Evolutionary conservation across 305 asterid species (phyloP), one percentile per base, ranked within the genome.

Genomic region (Fraxinus greggii): DNA sequence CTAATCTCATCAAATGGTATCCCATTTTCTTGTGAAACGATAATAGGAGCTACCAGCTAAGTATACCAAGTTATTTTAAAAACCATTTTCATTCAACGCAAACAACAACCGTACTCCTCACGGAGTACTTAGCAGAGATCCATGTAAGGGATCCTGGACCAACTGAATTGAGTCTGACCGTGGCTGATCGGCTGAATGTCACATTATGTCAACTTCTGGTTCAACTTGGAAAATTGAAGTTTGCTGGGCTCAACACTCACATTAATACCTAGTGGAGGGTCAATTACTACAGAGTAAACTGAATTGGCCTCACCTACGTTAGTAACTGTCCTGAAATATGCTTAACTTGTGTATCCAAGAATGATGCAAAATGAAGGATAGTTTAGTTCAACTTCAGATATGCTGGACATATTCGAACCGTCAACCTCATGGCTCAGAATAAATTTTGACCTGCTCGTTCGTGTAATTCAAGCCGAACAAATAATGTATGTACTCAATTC

Each of bases 1-100:
- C 95, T 94, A 13, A 31, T 5, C 0, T 42, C 77, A 9, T 92
- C 93, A 0, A 70, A 7, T 0, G 90, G 86, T 4, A 88, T 81
- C 0, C 80, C 85, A 1, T 77, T 8, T 2, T n/a, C n/a, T n/a
- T n/a, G n/a, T n/a, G n/a, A n/a, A n/a, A n/a, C n/a, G n/a, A n/a
- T n/a, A n/a, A n/a, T n/a, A n/a, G n/a, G n/a, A n/a, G n/a, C n/a
- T n/a, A n/a, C n/a, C n/a, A n/a, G n/a, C n/a, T n/a, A n/a, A n/a
- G n/a, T n/a, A n/a, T n/a, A n/a, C n/a, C n/a, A n/a, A n/a, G n/a
- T n/a, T n/a, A n/a, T n/a, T n/a, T n/a, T n/a, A n/a, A n/a, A n/a
- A n/a, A n/a, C n/a, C n/a, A n/a, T n/a, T n/a, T n/a, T n/a, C n/a
- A n/a, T n/a, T n/a, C n/a, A n/a, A n/a, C n/a, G n/a, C n/a, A n/a